Percentiles rank a stretch among this genome's conserved stretches.
Conservation (phyloP, 371 early-diverging fungal genomes). For the Choanephora cucurbitarum region DNA sequence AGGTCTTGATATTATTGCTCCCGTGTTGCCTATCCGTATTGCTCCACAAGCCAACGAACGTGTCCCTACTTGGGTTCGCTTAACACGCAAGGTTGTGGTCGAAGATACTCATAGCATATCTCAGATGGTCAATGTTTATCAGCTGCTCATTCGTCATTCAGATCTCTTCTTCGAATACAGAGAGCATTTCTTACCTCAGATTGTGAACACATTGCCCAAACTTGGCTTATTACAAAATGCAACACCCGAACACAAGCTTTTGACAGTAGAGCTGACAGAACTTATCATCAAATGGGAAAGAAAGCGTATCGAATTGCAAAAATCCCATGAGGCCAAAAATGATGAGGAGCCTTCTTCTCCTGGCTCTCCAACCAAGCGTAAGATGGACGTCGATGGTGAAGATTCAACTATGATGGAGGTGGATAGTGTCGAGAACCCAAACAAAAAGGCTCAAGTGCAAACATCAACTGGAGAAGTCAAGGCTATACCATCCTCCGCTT, state of each 20-base stretch:
- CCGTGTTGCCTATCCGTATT: conserved; percentile 83
- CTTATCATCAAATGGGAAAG: conserved; percentile 90
- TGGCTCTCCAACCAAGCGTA: conserved; percentile 26
- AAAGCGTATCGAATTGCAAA: conserved; percentile 34
- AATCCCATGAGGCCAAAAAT: conserved; percentile 11
- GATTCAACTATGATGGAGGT: background rate
- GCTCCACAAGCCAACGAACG: conserved; percentile 47
- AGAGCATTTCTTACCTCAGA: conserved; percentile 87
- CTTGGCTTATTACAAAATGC: conserved; percentile 85
- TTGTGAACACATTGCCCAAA: conserved; percentile 82
- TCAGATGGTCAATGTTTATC: conserved; percentile 88
- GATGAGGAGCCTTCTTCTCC: conserved; percentile 2
- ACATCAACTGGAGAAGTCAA: conserved; percentile 28
- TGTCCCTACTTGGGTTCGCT: conserved; percentile 88
- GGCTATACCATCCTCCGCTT: conserved; percentile 15
- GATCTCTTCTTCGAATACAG: conserved; percentile 88
- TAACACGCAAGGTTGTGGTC: conserved; percentile 84
- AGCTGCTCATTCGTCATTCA: conserved; percentile 86
- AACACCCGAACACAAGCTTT: conserved; percentile 81
- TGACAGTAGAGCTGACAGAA: conserved; percentile 91
- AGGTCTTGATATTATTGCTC: conserved; percentile 91
- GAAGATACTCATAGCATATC: conserved; percentile 90
- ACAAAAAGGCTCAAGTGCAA: conserved; percentile 38
- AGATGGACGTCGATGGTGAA: conserved; percentile 21
- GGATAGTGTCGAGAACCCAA: conserved; percentile 15